Evolutionary conservation across 768 basidiomycete species (phyloP).

Genomic region (Lentinula lateritia): DNA sequence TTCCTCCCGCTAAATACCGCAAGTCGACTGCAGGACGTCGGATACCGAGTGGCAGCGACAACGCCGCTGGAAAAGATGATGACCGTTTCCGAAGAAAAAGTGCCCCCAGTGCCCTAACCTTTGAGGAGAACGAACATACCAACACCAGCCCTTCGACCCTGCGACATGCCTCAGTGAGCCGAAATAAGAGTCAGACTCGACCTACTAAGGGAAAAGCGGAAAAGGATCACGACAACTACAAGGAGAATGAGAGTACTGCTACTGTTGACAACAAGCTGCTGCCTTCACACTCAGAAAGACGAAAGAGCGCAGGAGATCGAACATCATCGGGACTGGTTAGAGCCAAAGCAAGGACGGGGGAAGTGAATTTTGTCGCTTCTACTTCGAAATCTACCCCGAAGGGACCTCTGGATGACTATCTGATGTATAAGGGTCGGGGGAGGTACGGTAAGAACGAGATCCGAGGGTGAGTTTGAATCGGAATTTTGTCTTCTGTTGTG

Average conservation of each 20-base stretch:
- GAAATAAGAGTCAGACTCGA: neutral
- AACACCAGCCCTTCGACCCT: neutral
- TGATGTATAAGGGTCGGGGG: constrained; percentile 53
- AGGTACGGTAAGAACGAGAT: constrained; percentile 38
- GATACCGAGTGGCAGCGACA: neutral
- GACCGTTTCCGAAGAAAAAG: neutral
- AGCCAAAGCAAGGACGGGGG: neutral
- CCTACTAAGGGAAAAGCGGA: neutral
- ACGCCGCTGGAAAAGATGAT: neutral
- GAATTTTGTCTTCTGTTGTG: neutral
- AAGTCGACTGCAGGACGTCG: neutral
- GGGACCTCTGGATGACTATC: constrained; percentile 30
- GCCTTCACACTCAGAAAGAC: neutral
- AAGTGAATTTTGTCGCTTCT: neutral
- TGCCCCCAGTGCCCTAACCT: neutral
- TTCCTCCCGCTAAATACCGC: neutral
- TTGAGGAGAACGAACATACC: neutral
- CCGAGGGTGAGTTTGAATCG: neutral
- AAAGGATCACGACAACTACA: neutral
- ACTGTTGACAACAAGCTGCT: neutral
- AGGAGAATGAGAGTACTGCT: neutral
- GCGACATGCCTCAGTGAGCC: neutral
- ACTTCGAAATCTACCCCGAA: constrained; percentile 7
- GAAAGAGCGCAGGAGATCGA: neutral
- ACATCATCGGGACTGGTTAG: neutral